Percentiles rank a stretch among this genome's conserved stretches.
Conservation (phyloP, 352 stramenopile species). For the Phytophthora colocasiae region DNA sequence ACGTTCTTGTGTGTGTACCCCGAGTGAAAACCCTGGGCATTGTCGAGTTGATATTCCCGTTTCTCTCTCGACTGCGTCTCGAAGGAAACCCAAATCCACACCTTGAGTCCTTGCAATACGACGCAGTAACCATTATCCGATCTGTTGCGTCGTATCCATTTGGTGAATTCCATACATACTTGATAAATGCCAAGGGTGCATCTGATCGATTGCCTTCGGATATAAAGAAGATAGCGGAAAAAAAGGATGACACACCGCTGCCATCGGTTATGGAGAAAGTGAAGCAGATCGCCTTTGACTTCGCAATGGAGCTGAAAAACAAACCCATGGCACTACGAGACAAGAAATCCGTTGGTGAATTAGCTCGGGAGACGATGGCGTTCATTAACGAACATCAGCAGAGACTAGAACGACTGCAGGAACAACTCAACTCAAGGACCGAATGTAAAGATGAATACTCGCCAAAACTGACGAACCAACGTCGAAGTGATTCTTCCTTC, state of each 20-base stretch:
- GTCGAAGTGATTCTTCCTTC: slow-evolving; percentile 17
- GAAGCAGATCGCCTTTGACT: slow-evolving; percentile 69
- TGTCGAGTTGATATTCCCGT: slow-evolving; percentile 44
- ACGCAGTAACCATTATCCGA: slow-evolving; percentile 52
- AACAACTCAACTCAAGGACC: slow-evolving; percentile 19
- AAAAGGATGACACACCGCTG: slow-evolving; percentile 5
- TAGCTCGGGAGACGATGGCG: slow-evolving; percentile 65
- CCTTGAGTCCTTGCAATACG: slow-evolving; percentile 51
- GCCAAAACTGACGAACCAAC: slow-evolving; percentile 11
- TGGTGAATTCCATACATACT: slow-evolving; percentile 55
- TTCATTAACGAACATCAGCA: slow-evolving; percentile 55
- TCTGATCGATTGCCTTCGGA: not conserved
- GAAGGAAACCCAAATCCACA: slow-evolving; percentile 27
- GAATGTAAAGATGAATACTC: slow-evolving; percentile 3
- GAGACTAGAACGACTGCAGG: slow-evolving; percentile 21
- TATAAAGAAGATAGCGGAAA: slow-evolving; percentile 10
- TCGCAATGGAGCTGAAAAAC: slow-evolving; percentile 60
- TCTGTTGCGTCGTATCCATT: slow-evolving; percentile 72
- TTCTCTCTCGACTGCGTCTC: slow-evolving; percentile 25
- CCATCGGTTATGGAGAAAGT: slow-evolving; percentile 53
- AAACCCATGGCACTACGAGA: slow-evolving; percentile 40
- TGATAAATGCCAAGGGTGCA: slow-evolving; percentile 36
- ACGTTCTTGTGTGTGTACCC: slow-evolving; percentile 69
- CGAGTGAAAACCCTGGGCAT: slow-evolving; percentile 54
- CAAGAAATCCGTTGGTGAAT: slow-evolving; percentile 64